Evolutionary conservation across 768 basidiomycete species (phyloP).

Genomic region (Naematelia encephala): DNA sequence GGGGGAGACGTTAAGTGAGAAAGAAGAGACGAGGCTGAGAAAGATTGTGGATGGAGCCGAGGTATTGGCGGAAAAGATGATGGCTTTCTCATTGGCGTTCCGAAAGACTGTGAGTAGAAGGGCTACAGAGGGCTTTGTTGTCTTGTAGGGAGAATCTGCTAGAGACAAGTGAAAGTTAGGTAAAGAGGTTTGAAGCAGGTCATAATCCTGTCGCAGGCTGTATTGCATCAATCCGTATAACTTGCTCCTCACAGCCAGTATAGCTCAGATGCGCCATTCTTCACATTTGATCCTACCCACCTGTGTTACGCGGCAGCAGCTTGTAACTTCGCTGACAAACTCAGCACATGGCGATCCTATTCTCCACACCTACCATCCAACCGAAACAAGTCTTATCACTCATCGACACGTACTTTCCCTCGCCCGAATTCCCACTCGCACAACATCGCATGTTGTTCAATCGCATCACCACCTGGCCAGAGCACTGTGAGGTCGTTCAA

Average conservation of each 20-base stretch:
- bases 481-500: neutral
- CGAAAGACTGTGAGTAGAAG: conserved; percentile 20
- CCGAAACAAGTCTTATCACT: conserved; percentile 9
- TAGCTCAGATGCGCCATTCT: too few species aligned
- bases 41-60: neutral
- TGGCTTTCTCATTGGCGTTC: conserved; percentile 22
- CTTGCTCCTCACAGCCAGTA: too few species aligned
- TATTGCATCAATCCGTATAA: neutral
- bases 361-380: conserved; percentile 9
- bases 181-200: neutral
- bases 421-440: neutral
- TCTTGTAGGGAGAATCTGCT: too few species aligned
- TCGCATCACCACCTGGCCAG: conserved; percentile 8
- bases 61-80: conserved; percentile 14
- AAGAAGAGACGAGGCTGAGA: conserved; percentile 13
- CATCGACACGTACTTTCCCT: conserved; percentile 27
- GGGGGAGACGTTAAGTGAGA: conserved; percentile 11
- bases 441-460: conserved; percentile 14
- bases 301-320: neutral
- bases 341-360: conserved; percentile 21
- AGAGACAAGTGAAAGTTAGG: neutral
- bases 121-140: too few species aligned
- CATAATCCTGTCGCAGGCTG: neutral
- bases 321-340: neutral
- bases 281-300: neutral